A percentile compares a stretch with the other conserved stretches of the same genome.
Evolutionary conservation across 202 grass and related monocot genomes (phyloP).

Genomic region (Cymbopogon flexuosus): DNA sequence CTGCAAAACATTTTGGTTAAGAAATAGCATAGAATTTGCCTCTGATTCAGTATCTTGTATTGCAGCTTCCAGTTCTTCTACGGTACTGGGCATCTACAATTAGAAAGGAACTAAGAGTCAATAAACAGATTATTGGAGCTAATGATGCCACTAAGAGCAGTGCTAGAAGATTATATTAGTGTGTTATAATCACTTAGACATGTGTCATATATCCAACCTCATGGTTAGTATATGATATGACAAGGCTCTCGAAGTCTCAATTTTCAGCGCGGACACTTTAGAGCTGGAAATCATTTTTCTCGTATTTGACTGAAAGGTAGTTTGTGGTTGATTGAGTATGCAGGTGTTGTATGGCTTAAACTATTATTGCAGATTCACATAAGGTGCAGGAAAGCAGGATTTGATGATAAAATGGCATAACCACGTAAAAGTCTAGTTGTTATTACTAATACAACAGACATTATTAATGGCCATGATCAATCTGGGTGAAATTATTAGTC

Average conservation of each 20-base stretch:
- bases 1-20: slow-evolving; percentile 86
- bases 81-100: slow-evolving; percentile 65
- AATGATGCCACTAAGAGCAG: slow-evolving; percentile 9
- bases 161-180: slow-evolving; percentile 3
- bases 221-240: neutral
- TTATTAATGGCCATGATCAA: slow-evolving; percentile 5
- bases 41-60: slow-evolving; percentile 86
- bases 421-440: neutral
- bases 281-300: neutral
- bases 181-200: neutral
- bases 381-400: slow-evolving; percentile 5
- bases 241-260: neutral
- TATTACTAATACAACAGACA: neutral
- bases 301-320: neutral
- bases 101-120: slow-evolving; percentile 23
- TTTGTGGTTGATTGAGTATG: neutral
- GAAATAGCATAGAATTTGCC: slow-evolving; percentile 93
- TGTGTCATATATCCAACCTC: neutral
- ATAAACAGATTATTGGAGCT: neutral
- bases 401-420: neutral
- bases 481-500: neutral
- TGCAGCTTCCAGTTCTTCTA: slow-evolving; percentile 71
- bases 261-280: neutral
- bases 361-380: neutral
- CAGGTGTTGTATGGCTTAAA: neutral